These are phyloP conservation scores for Chimonanthus salicifolius DNA, from an alignment of 164 flowering plant species.

Conservation along the genomic window DNA sequence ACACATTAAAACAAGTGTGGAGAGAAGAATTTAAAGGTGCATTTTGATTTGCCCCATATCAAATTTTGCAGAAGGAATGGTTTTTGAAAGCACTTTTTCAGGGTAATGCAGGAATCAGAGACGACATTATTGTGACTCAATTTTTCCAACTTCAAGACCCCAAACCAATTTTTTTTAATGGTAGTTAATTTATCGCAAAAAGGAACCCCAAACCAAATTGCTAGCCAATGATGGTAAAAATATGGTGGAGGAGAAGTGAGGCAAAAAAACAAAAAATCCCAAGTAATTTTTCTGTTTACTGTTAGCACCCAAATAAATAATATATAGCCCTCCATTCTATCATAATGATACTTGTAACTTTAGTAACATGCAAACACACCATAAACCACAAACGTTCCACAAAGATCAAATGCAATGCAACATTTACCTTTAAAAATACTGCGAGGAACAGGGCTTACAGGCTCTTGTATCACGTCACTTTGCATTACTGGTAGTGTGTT, in stretches of 20 bases:
- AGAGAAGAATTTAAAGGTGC: neutral
- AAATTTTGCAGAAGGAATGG: neutral
- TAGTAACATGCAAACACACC: neutral
- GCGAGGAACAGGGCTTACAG: slow-evolving; percentile 31
- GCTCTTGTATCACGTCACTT: slow-evolving; percentile 32
- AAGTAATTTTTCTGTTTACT: neutral
- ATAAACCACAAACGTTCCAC: neutral
- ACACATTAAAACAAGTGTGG: neutral
- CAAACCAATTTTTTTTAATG: neutral
- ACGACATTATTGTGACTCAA: neutral
- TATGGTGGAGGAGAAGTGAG: neutral
- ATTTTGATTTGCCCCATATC: neutral
- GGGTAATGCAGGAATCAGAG: neutral
- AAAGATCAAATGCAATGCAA: neutral
- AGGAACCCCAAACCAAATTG: no score
- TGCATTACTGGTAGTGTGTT: slow-evolving; percentile 37
- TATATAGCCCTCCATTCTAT: neutral
- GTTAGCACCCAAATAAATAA: neutral
- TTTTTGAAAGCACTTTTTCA: neutral
- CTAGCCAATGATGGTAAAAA: no score
- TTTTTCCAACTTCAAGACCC: neutral
- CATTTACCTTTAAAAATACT: slow-evolving; percentile 61
- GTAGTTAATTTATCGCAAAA: no score
- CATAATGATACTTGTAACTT: neutral
- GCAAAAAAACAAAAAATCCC: neutral